These are phyloP conservation scores for Dorcoceras hygrometricum DNA, from an alignment of 257 asterid species.

Conservation along the genomic window DNA sequence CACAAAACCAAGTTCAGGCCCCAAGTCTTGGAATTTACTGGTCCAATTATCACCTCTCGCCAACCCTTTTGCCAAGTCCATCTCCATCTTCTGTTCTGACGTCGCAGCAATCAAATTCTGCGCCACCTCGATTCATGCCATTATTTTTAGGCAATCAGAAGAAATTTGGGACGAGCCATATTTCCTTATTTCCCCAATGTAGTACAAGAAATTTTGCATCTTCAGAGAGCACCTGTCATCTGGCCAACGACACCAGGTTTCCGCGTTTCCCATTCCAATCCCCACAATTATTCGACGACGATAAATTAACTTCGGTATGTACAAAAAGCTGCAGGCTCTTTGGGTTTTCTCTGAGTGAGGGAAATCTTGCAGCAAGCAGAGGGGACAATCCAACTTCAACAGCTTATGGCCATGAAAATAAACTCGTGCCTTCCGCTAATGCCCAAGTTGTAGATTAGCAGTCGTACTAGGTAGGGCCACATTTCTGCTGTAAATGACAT, in stretches of 20 bases:
- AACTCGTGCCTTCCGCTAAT: neutral
- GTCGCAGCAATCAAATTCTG: slow-evolving; percentile 46
- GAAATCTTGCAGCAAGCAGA: slow-evolving; percentile 28
- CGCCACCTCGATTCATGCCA: slow-evolving; percentile 32
- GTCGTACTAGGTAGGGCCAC: neutral
- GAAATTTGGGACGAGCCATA: slow-evolving; percentile 30
- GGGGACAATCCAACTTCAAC: slow-evolving; percentile 26
- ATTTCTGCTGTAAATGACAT: neutral
- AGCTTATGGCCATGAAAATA: neutral
- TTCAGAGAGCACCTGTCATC: slow-evolving; percentile 26
- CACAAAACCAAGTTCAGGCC: slow-evolving; percentile 34
- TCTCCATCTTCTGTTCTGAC: slow-evolving; percentile 56
- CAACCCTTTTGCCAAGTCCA: slow-evolving; percentile 31
- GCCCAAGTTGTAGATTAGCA: neutral
- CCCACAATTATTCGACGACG: slow-evolving; percentile 28
- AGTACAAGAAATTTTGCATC: slow-evolving; percentile 27
- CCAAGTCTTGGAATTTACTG: slow-evolving; percentile 44
- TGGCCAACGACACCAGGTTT: slow-evolving; percentile 16
- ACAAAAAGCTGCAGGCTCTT: slow-evolving; percentile 71
- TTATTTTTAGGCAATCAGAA: slow-evolving; percentile 28
- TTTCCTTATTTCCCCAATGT: slow-evolving; percentile 32
- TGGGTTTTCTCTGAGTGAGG: slow-evolving; percentile 81
- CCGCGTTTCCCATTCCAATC: neutral
- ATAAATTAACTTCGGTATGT: slow-evolving; percentile 42
- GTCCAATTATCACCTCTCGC: slow-evolving; percentile 36